phyloP scores from a whole-genome alignment of 805 yeast genomes.

The Cyberlindnera saturnus region DNA sequence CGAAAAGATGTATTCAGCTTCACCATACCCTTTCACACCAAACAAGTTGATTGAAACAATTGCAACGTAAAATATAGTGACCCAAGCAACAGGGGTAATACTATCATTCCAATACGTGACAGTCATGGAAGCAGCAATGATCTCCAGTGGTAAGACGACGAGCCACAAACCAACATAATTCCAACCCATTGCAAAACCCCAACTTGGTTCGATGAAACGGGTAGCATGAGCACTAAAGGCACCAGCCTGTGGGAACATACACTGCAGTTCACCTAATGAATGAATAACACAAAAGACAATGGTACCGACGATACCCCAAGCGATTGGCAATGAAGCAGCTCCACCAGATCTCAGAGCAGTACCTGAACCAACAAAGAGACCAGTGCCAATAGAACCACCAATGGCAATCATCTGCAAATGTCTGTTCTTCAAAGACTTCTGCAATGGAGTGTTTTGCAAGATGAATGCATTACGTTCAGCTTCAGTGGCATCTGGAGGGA shows the following conservation, averaged over 20 bases:
- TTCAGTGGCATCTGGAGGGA: conserved; percentile 31
- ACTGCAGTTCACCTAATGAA: conserved; percentile 55
- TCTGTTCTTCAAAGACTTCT: conserved; percentile 47
- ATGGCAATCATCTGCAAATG: conserved; percentile 64
- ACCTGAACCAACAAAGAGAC: conserved; percentile 64
- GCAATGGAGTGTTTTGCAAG: conserved; percentile 51
- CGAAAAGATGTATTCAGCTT: conserved; percentile 46
- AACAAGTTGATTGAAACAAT: conserved; percentile 44
- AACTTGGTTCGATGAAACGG: conserved; percentile 52
- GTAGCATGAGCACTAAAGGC: conserved; percentile 58
- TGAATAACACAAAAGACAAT: conserved; percentile 56
- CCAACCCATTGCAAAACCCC: conserved; percentile 61
- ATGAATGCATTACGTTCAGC: conserved; percentile 36
- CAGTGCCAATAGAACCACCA: conserved; percentile 66
- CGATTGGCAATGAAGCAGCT: conserved; percentile 56
- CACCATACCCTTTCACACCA: conserved; percentile 52
- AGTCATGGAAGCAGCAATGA: conserved; percentile 49
- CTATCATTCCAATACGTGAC: conserved; percentile 44
- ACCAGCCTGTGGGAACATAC: conserved; percentile 58
- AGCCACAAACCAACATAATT: conserved; percentile 50
- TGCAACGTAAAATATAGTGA: conserved; percentile 43
- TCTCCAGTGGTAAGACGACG: conserved; percentile 44
- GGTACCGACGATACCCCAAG: conserved; percentile 46
- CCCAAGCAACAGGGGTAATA: conserved; percentile 42
- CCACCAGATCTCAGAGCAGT: conserved; percentile 54